Percentiles rank a stretch among this genome's conserved stretches.
These are phyloP conservation scores for Phytophthora citrophthora DNA, from an alignment of 352 stramenopile species.

Conservation along the genomic window DNA sequence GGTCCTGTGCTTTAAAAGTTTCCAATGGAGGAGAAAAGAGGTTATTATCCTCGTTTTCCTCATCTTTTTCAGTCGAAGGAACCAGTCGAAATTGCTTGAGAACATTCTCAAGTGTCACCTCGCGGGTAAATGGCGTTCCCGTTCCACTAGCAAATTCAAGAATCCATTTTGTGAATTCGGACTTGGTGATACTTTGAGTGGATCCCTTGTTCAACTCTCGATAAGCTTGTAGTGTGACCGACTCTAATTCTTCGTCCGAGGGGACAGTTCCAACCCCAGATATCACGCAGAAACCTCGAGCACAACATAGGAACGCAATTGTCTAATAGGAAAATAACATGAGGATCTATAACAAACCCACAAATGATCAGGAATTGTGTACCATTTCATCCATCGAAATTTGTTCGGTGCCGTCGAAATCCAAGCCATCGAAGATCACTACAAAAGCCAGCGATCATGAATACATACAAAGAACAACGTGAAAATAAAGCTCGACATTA, in stretches of 20 bases:
- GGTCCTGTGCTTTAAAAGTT: not conserved
- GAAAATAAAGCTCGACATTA: too few species aligned
- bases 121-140: conserved; percentile 8
- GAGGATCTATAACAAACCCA: not conserved
- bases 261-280: conserved; percentile 49
- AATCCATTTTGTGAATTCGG: conserved; percentile 67
- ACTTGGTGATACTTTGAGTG: conserved; percentile 62
- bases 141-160: conserved; percentile 39
- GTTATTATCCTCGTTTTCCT: conserved; percentile 13
- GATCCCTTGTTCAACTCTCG: conserved; percentile 62
- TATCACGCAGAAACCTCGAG: conserved; percentile 60
- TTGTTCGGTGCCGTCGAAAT: conserved; percentile 74
- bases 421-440: conserved; percentile 81
- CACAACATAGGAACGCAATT: conserved; percentile 65
- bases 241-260: conserved; percentile 66
- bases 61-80: not conserved
- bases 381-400: conserved; percentile 87
- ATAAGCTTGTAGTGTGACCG: conserved; percentile 62
- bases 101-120: conserved; percentile 34
- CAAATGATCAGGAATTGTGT: not conserved
- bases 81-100: conserved; percentile 38
- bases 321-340: conserved; percentile 39
- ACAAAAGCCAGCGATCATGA: not conserved
- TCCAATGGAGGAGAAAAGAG: not conserved
- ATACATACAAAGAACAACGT: too few species aligned